A percentile compares a stretch with the other conserved stretches of the same genome.
These are phyloP conservation scores for Candida boleticola DNA, from an alignment of 805 yeast species.

Conservation along the genomic window DNA sequence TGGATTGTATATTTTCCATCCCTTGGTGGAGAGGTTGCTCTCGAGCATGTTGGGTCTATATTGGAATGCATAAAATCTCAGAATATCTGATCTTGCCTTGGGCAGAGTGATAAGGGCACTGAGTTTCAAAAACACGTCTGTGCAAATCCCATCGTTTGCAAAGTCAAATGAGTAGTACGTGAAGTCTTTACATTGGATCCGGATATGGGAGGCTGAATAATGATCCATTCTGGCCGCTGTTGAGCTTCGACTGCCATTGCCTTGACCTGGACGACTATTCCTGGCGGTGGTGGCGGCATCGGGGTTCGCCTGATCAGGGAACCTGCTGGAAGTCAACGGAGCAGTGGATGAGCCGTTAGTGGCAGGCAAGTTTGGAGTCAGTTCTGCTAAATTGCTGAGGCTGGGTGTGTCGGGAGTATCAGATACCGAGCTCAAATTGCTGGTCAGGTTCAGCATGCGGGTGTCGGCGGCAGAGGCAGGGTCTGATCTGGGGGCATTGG, in stretches of 20 bases:
- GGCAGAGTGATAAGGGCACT: slow-evolving; percentile 61
- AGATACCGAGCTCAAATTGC: not conserved
- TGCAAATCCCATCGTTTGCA: slow-evolving; percentile 52
- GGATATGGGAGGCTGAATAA: slow-evolving; percentile 51
- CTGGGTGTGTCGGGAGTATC: not conserved
- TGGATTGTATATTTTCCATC: slow-evolving; percentile 74
- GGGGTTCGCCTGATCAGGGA: too few relatives aligned
- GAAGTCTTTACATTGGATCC: slow-evolving; percentile 82
- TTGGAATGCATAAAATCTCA: slow-evolving; percentile 69
- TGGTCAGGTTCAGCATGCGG: slow-evolving; percentile 1
- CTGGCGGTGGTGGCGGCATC: too few relatives aligned
- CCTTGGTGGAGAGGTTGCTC: slow-evolving; percentile 41
- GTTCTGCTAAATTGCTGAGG: not conserved
- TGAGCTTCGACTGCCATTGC: too few relatives aligned
- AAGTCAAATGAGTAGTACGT: slow-evolving; percentile 80
- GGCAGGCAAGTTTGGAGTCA: not conserved
- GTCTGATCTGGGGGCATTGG: not conserved
- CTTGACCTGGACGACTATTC: too few relatives aligned
- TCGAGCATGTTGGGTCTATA: slow-evolving; percentile 78
- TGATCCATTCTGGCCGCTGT: slow-evolving; percentile 24
- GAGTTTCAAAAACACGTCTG: slow-evolving; percentile 71
- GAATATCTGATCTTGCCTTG: slow-evolving; percentile 42
- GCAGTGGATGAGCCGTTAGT: not conserved
- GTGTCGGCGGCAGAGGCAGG: not conserved
- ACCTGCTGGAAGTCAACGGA: too few relatives aligned